A percentile compares a stretch with the other conserved stretches of the same genome.
These are phyloP conservation scores for Fusarium veterinarium DNA, from an alignment of 2,329 filamentous ascomycete genomes.

Conservation along the genomic window DNA sequence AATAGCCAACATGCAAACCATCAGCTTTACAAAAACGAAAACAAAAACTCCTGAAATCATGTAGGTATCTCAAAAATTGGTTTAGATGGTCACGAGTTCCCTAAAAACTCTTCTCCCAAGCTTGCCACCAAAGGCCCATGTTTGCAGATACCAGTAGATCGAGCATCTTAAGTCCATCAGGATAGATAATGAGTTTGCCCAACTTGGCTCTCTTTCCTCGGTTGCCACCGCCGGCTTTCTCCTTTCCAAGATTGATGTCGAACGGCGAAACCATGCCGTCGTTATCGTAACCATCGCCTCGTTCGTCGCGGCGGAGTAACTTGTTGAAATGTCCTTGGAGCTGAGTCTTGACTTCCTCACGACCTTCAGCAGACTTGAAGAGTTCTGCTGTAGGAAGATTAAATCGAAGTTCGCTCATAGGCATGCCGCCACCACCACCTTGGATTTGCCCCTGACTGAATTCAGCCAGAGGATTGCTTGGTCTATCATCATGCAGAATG, in stretches of 20 bases:
- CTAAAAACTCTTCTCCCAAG: conserved; percentile 73
- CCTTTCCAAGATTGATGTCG: conserved; percentile 81
- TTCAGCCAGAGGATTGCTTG: conserved; percentile 59
- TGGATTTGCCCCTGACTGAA: conserved; percentile 48
- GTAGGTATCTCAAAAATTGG: not conserved
- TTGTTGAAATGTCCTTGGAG: conserved; percentile 58
- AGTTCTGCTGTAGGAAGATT: conserved; percentile 77
- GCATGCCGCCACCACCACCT: conserved; percentile 41
- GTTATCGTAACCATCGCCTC: conserved; percentile 52
- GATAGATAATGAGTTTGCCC: conserved; percentile 89
- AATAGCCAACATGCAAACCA: conserved; percentile 13
- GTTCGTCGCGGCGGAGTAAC: conserved; percentile 51
- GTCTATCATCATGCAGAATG: conserved; percentile 62
- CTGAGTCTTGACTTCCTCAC: conserved; percentile 48
- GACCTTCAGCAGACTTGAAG: conserved; percentile 53
- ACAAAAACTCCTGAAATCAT: conserved; percentile 27
- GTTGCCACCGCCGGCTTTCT: conserved; percentile 87
- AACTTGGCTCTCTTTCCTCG: conserved; percentile 89
- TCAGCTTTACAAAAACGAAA: conserved; percentile 15
- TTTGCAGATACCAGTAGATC: conserved; percentile 93
- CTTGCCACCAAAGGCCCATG: conserved; percentile 92
- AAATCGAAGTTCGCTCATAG: conserved; percentile 86
- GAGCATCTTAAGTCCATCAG: conserved; percentile 94
- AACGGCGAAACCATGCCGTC: conserved; percentile 58
- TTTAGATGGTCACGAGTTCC: conserved; percentile 4